Evolutionary conservation across 2,329 filamentous ascomycete genomes (phyloP).

Genomic region (Aureobasidium pullulans): DNA sequence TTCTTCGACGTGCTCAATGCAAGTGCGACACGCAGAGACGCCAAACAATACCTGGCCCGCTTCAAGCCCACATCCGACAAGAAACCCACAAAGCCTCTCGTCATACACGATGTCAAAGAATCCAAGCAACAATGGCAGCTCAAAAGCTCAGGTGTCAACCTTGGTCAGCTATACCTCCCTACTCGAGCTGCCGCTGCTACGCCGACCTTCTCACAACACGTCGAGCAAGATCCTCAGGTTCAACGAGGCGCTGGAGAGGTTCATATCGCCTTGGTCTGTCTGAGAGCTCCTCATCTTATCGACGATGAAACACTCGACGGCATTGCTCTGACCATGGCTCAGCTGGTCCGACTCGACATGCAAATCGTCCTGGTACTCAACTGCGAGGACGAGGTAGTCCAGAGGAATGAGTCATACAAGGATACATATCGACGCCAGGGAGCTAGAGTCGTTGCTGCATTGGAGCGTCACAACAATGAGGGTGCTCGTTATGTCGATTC

Average conservation of each 20-base stretch:
- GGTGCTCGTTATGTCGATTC: conserved; percentile 64
- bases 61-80: conserved; percentile 48
- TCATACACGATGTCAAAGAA: conserved; percentile 20
- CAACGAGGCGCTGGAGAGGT: conserved; percentile 28
- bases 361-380: conserved; percentile 78
- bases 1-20: conserved; percentile 80
- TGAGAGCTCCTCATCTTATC: conserved; percentile 65
- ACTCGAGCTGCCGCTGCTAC: conserved; percentile 51
- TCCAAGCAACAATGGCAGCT: conserved; percentile 25
- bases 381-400: conserved; percentile 39
- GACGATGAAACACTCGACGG: conserved; percentile 63
- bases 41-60: conserved; percentile 82
- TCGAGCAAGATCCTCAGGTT: conserved; percentile 30
- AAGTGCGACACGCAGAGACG: conserved; percentile 86
- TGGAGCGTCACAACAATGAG: conserved; percentile 61
- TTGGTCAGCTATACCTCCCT: conserved; percentile 54
- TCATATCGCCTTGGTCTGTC: conserved; percentile 79
- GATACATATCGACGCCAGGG: conserved; percentile 49
- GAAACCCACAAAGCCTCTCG: conserved; percentile 28
- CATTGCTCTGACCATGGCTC: conserved; percentile 74
- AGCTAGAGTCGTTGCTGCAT: conserved; percentile 64
- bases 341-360: conserved; percentile 75
- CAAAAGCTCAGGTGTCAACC: conserved; percentile 47
- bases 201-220: conserved; percentile 48
- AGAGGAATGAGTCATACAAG: conserved; percentile 5